Evolutionary conservation across 1,284 basidiomycete species (phyloP).

Genomic region (Sporisorium scitamineum): DNA sequence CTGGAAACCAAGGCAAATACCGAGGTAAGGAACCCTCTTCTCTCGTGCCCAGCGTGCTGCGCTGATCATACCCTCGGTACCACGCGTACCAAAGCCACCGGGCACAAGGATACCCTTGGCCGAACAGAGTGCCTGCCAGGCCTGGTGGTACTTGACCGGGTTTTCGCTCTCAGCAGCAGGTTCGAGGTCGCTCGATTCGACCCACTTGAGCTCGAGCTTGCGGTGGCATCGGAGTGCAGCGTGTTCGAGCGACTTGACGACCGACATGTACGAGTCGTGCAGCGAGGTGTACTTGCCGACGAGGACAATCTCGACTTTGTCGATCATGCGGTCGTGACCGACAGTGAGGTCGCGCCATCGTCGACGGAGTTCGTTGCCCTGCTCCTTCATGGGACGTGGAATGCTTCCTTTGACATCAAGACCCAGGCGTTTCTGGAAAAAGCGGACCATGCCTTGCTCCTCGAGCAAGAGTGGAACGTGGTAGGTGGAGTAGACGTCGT

Average conservation of each 20-base stretch:
- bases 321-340: constrained; percentile 90
- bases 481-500: constrained; percentile 96
- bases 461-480: constrained; percentile 94
- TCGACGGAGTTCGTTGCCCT: constrained; percentile 77
- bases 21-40: constrained; percentile 92
- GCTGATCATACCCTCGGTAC: constrained; percentile 96
- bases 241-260: constrained; percentile 96
- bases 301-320: constrained; percentile 88
- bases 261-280: constrained; percentile 98
- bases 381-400: constrained; percentile 74
- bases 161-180: constrained; percentile 80
- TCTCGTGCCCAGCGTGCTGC: constrained; percentile 97
- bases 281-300: constrained; percentile 98
- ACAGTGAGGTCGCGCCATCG: constrained; percentile 88
- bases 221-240: constrained; percentile 90
- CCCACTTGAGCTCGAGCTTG: constrained; percentile 78
- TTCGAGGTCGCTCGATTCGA: constrained; percentile 95
- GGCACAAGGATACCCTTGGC: constrained; percentile 75
- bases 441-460: constrained; percentile 89
- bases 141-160: constrained; percentile 93
- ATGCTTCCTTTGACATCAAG: constrained; percentile 77
- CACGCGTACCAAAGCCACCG: constrained; percentile 92
- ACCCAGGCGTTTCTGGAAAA: constrained; percentile 84
- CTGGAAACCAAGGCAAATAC: constrained; percentile 98
- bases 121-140: constrained; percentile 91